These are phyloP conservation scores for Podaxis rugospora DNA, from an alignment of 768 basidiomycete species.

Conservation along the genomic window DNA sequence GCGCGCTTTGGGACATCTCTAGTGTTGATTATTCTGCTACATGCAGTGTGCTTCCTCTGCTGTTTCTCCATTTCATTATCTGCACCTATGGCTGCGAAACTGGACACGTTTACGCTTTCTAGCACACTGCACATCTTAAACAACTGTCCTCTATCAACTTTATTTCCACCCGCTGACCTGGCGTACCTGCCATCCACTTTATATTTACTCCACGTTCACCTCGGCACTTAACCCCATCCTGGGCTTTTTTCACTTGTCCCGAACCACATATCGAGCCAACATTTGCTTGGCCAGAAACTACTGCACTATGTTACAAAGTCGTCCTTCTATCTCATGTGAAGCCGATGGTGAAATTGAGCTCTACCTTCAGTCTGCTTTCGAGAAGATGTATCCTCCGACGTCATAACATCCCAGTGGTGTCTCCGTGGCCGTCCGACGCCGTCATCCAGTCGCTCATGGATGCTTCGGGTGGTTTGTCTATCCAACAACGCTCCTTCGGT, in stretches of 20 bases:
- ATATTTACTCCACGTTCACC: no score
- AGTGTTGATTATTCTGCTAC: no score
- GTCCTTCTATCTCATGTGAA: neutral
- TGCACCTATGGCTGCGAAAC: no score
- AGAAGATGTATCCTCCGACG: slow-evolving; percentile 1
- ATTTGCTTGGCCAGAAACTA: neutral
- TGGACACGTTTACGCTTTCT: no score
- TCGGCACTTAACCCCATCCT: neutral
- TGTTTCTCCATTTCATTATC: no score
- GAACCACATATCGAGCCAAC: neutral
- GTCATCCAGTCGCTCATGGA: slow-evolving; percentile 13
- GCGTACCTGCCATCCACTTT: no score
- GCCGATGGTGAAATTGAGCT: slow-evolving; percentile 4
- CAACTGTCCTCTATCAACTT: no score
- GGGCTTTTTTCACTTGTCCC: slow-evolving; percentile 3
- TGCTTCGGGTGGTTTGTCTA: slow-evolving; percentile 21
- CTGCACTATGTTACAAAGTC: neutral
- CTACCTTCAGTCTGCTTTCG: slow-evolving; percentile 2
- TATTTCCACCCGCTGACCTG: no score
- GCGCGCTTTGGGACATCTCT: no score
- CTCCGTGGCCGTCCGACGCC: slow-evolving; percentile 12
- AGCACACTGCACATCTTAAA: no score
- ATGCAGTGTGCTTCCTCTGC: no score
- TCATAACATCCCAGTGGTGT: neutral
- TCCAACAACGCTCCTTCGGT: slow-evolving; percentile 21